phyloP scores from a whole-genome alignment of 2,329 filamentous ascomycete species.

The Sporothrix inflata region DNA sequence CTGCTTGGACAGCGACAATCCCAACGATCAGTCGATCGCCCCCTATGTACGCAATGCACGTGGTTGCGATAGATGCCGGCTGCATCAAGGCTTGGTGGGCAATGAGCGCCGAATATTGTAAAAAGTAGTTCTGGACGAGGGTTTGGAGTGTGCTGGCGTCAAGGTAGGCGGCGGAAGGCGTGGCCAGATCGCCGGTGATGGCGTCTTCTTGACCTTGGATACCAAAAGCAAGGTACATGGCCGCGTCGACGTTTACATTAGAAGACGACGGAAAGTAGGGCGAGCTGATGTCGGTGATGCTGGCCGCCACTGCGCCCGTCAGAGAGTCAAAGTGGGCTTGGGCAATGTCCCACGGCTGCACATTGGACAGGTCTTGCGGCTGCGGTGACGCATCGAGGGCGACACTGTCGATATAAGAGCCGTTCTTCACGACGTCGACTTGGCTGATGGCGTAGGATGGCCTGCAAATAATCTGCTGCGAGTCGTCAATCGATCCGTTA shows the following conservation, averaged over 20 bases:
- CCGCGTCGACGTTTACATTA: constrained; percentile 40
- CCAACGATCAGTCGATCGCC: constrained; percentile 41
- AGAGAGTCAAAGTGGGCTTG: constrained; percentile 37
- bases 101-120: constrained; percentile 43
- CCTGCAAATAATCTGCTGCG: constrained; percentile 39
- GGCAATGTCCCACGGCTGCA: constrained; percentile 38
- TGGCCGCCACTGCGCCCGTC: constrained; percentile 9
- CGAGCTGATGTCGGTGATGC: constrained; percentile 32
- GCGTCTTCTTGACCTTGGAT: constrained; percentile 36
- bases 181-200: constrained; percentile 25
- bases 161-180: constrained; percentile 36
- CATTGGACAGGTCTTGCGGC: constrained; percentile 32
- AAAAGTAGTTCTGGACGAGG: constrained; percentile 41
- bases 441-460: constrained; percentile 37
- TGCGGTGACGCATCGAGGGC: constrained; percentile 17
- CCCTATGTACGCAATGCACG: constrained; percentile 37
- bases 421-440: constrained; percentile 37
- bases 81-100: constrained; percentile 41
- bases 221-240: constrained; percentile 42
- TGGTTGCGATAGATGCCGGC: constrained; percentile 31
- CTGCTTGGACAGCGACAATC: constrained; percentile 40
- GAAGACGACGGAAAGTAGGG: constrained; percentile 36
- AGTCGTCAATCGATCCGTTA: constrained; percentile 34
- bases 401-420: constrained; percentile 34
- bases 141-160: constrained; percentile 36